phyloP scores from a whole-genome alignment of 139 green algal genomes.

The Astrephomene gubernaculifera region DNA sequence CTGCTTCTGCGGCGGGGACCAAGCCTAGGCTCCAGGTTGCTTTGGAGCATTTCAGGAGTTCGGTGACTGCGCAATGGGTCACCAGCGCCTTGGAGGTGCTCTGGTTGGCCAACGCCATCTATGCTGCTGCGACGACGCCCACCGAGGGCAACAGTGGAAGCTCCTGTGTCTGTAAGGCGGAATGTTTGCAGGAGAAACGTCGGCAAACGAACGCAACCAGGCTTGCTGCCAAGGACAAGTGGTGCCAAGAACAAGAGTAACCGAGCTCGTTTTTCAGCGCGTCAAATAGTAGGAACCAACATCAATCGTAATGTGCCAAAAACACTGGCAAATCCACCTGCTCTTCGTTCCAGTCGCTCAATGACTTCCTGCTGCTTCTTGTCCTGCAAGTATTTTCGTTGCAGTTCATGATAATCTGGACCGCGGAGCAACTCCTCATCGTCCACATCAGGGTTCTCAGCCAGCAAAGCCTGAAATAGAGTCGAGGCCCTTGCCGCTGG shows the following conservation, averaged over 20 bases:
- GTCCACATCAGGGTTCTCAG: slow-evolving; percentile 9
- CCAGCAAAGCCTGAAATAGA: slow-evolving; percentile 14
- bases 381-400: slow-evolving; percentile 16
- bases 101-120: too few relatives aligned
- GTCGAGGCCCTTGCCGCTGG: not conserved
- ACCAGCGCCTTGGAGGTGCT: too few relatives aligned
- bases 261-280: too few relatives aligned
- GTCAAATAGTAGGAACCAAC: not conserved
- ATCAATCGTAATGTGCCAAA: too few relatives aligned
- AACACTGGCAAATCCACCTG: not conserved
- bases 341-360: slow-evolving; percentile 18
- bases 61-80: not conserved
- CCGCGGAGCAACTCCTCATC: not conserved
- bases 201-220: not conserved
- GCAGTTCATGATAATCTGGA: not conserved
- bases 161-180: not conserved
- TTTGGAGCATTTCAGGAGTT: too few relatives aligned
- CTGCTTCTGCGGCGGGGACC: too few relatives aligned
- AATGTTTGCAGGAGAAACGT: too few relatives aligned
- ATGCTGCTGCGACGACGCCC: not conserved
- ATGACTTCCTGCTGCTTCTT: not conserved
- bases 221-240: not conserved
- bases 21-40: too few relatives aligned
- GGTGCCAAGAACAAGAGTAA: not conserved
- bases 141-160: not conserved